These are phyloP conservation scores for Fusarium vanettenii DNA, from an alignment of 2,329 filamentous ascomycete genomes.

Conservation along the genomic window DNA sequence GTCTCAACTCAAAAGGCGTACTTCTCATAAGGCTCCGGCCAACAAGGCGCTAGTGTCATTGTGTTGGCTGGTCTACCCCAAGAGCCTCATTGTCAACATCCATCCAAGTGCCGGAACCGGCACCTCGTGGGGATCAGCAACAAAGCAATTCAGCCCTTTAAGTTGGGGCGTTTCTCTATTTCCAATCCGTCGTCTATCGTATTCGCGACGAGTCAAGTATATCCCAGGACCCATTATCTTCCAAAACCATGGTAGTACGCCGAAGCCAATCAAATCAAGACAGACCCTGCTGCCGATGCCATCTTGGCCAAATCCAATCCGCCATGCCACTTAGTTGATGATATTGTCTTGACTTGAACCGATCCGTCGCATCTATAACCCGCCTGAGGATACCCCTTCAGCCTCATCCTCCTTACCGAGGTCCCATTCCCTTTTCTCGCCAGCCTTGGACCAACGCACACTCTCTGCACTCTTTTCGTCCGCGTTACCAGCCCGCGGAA, in stretches of 20 bases:
- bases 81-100: neutral
- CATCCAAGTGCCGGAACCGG: constrained; percentile 19
- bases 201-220: neutral
- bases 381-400: constrained; percentile 24
- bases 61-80: neutral
- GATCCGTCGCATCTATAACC: constrained; percentile 10
- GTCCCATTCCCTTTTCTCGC: constrained; percentile 74
- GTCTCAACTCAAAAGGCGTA: neutral
- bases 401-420: constrained; percentile 57
- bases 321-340: constrained; percentile 13
- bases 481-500: constrained; percentile 70
- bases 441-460: constrained; percentile 77
- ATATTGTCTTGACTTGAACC: constrained; percentile 8
- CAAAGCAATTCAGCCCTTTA: constrained; percentile 1
- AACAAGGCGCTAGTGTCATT: neutral
- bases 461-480: constrained; percentile 70
- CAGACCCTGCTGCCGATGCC: neutral
- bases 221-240: neutral
- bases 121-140: constrained; percentile 3
- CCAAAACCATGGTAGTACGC: neutral
- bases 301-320: constrained; percentile 27
- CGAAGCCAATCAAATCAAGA: constrained; percentile 21
- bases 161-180: neutral
- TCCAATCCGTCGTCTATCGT: constrained; percentile 11
- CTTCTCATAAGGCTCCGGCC: neutral